Base-by-base conservation (phyloP, 108 stramenopile species). In the Skeletonema marinoi region DNA sequence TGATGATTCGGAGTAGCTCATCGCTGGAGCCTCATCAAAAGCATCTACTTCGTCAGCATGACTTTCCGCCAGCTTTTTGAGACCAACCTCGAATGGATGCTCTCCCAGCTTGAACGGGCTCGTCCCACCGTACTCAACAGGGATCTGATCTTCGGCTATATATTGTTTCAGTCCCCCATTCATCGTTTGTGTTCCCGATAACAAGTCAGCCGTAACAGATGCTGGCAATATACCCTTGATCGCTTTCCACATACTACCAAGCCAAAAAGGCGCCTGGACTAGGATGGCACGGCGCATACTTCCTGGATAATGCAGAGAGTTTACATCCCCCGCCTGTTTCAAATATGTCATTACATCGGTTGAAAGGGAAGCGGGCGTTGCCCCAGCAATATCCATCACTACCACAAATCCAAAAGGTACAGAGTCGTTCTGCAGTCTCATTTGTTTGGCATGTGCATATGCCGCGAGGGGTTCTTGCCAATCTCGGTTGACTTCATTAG, bases 121-220 rank as follows among this genome's bases (percentile, higher is more conserved):
- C 14, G 61, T 77, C 2, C 89, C 89, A 17, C 89, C 89, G 62
- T 86, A 90, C 58, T 86, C 85, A 51, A 39, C 44, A 51, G 89
- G 87, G 48, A 88, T 88, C 35, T 88, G 84, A 65, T 85, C 81
- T 73, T 87, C 87, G 32, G 88, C 89, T 44, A 90, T 88, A 58
- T 82, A 87, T 56, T 69, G 56, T 25, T 88, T 83, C 32, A 74
- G 62, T 21, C 87, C 68, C 12, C 80, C 85, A 10, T 78, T 73
- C 59, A 86, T 48, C 14, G 74, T 84, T 39, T 86, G 63, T n/a
- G 68, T 41, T 6, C 56, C 38, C 30, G 80, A 81, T 1, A 88
- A 51, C 32, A 90, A 78, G 39, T 90, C 89, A 7, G 84, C 77
- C 16, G 70, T 75, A 16, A 88, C 82, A 11, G 87, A 88, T 25